Percentiles rank a stretch among this genome's conserved stretches.
These are phyloP conservation scores for Ciborinia camelliae DNA, from an alignment of 2,329 filamentous ascomycete species.

Conservation along the genomic window DNA sequence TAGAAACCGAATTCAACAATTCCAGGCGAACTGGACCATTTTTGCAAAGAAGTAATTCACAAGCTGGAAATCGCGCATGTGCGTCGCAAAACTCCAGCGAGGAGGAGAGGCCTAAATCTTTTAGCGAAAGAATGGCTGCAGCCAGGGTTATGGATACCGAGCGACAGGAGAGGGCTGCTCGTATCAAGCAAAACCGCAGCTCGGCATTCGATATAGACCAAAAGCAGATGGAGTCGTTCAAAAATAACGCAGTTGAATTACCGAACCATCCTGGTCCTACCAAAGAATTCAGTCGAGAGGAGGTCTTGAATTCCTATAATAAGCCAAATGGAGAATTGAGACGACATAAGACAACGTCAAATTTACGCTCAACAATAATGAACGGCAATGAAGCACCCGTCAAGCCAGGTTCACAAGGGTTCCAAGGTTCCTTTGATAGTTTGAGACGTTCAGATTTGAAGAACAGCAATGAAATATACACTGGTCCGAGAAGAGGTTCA, in stretches of 20 bases:
- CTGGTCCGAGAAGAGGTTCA: slow-evolving; percentile 35
- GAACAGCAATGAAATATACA: slow-evolving; percentile 23
- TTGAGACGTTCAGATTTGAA: slow-evolving; percentile 16
- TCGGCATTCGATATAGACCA: slow-evolving; percentile 54
- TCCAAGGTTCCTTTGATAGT: slow-evolving; percentile 18
- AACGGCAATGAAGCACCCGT: slow-evolving; percentile 18
- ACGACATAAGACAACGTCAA: slow-evolving; percentile 42
- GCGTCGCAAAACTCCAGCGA: slow-evolving; percentile 27
- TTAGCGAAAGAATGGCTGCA: slow-evolving; percentile 81
- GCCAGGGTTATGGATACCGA: slow-evolving; percentile 56
- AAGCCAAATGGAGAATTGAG: slow-evolving; percentile 38
- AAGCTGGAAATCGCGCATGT: slow-evolving; percentile 27
- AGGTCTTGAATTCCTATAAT: slow-evolving; percentile 46
- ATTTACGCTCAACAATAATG: slow-evolving; percentile 28
- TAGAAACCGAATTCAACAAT: slow-evolving; percentile 34
- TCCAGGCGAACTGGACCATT: slow-evolving; percentile 40
- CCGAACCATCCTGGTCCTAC: slow-evolving; percentile 47
- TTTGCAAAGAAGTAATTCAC: slow-evolving; percentile 43
- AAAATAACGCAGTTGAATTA: slow-evolving; percentile 54
- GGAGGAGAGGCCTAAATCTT: slow-evolving; percentile 52
- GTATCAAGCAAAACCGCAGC: slow-evolving; percentile 52
- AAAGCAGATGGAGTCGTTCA: slow-evolving; percentile 58
- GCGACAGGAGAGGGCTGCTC: slow-evolving; percentile 49
- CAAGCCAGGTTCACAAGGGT: slow-evolving; percentile 30
- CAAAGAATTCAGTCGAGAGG: slow-evolving; percentile 59